phyloP scores from a whole-genome alignment of 2,329 filamentous ascomycete genomes.

The Fusarium setosum region DNA sequence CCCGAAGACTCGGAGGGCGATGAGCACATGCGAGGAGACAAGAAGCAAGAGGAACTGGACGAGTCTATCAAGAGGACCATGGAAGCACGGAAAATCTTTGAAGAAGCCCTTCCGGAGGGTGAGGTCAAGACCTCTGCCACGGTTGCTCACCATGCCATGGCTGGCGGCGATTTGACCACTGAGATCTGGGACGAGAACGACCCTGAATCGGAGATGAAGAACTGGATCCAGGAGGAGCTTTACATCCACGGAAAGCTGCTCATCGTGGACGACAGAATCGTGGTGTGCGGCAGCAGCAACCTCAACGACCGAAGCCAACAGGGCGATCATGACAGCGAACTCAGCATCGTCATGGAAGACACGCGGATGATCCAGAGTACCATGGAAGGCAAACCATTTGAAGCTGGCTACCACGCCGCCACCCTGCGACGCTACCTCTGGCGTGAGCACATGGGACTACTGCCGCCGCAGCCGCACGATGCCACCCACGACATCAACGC shows the following conservation, averaged over 20 bases:
- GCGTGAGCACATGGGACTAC: conserved; percentile 89
- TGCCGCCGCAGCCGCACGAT: conserved; percentile 78
- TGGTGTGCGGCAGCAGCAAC: conserved; percentile 89
- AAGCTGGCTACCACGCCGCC: conserved; percentile 84
- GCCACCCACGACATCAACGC: conserved; percentile 77
- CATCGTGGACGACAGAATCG: conserved; percentile 87
- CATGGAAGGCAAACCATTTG: conserved; percentile 83
- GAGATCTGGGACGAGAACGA: conserved; percentile 81
- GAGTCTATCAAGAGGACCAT: conserved; percentile 50
- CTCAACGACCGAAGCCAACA: conserved; percentile 92
- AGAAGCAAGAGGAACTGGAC: conserved; percentile 51
- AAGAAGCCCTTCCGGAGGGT: conserved; percentile 56
- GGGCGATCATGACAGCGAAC: conserved; percentile 90
- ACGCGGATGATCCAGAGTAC: conserved; percentile 74
- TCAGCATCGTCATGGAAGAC: conserved; percentile 92
- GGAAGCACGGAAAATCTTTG: conserved; percentile 64
- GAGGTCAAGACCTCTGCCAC: conserved; percentile 52
- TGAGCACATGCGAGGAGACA: conserved; percentile 58
- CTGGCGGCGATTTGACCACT: conserved; percentile 69
- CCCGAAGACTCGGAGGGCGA: conserved; percentile 58
- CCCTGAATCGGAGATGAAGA: conserved; percentile 80
- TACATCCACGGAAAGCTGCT: conserved; percentile 95
- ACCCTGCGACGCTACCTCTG: conserved; percentile 86
- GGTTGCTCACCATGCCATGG: conserved; percentile 86
- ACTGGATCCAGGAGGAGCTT: conserved; percentile 95